These are phyloP conservation scores for Clonostachys rhizophaga DNA, from an alignment of 2,329 filamentous ascomycete species.

Conservation along the genomic window DNA sequence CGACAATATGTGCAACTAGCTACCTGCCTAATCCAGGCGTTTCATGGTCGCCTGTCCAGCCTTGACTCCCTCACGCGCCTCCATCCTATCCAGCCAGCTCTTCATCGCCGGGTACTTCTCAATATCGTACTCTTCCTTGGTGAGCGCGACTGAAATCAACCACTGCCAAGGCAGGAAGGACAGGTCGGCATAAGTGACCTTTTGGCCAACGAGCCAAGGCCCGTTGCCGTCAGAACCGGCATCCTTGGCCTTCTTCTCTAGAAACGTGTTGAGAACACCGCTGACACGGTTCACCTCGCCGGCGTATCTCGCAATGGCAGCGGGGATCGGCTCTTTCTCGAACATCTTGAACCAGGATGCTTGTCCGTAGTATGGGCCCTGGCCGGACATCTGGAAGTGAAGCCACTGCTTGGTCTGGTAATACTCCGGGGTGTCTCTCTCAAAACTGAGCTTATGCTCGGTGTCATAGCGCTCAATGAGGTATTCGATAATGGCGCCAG, in stretches of 20 bases:
- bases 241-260: constrained; percentile 19
- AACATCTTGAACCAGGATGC: constrained; percentile 19
- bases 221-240: too few species aligned
- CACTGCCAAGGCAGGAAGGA: neutral
- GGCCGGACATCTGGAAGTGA: constrained; percentile 30
- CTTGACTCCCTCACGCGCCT: neutral
- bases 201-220: constrained; percentile 23
- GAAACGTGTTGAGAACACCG: constrained; percentile 19
- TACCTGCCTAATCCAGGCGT: too few species aligned
- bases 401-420: constrained; percentile 24
- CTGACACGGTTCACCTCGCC: constrained; percentile 20
- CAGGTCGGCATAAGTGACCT: constrained; percentile 3
- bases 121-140: neutral
- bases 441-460: constrained; percentile 14
- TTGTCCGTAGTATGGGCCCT: constrained; percentile 31
- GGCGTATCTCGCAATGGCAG: constrained; percentile 20
- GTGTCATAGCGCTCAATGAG: constrained; percentile 19
- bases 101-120: neutral
- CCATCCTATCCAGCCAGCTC: neutral
- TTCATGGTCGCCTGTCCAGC: too few species aligned
- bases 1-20: too few species aligned
- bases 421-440: constrained; percentile 12
- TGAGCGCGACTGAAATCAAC: neutral
- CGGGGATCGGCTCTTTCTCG: constrained; percentile 10
- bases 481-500: constrained; percentile 21